Evolutionary conservation across 192 early-diverging fungal species (phyloP), one percentile per base, ranked within the genome.

Genomic region (Entrophospora sp.): DNA sequence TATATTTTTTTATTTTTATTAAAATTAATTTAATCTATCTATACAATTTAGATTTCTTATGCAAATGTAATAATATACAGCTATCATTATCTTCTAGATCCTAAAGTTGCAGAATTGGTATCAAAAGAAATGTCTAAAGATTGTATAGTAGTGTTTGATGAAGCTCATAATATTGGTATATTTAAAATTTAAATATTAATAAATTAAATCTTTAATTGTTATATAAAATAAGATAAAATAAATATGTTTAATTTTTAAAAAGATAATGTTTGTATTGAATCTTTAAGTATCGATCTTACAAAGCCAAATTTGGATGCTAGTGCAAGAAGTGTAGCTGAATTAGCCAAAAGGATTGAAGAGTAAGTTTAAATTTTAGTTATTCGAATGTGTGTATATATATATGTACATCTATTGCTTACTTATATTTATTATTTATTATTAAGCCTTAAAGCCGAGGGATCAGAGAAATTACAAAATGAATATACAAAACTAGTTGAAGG

Each of bases 241-340:
- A n/a, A n/a, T n/a, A n/a, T n/a, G n/a, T n/a, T n/a, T n/a, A n/a
- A n/a, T n/a, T n/a, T n/a, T n/a, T n/a, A n/a, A 13, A 1, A 61
- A 92, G 91, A 99, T 81, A 98, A 96, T 78, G 95, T 97, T 14
- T 99, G 97, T 75, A 97, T 96, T 36, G 97, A 99, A 61, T 90
- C 95, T 9, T 71, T 99, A 56, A 95, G 92, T 66, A 86, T 99
- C 61, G 96, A 98, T 73, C 79, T 99, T 32, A 93, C 88, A 25
- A 78, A 91, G 40, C 88, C 92, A 6, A 92, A 91, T 52, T 77
- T 99, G 61, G 94, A 98, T 64, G 84, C 91, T 2, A 90, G 94
- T 71, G 84, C 93, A 7, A 79, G 85, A 61, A 92, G 91, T 72
- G 77, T 97, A 10, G 71, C 79, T 18, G 70, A 78, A 59, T 77